Evolutionary conservation across 352 stramenopile species (phyloP), one percentile per base, ranked within the genome.

Genomic region (Blastocystis sp.): DNA sequence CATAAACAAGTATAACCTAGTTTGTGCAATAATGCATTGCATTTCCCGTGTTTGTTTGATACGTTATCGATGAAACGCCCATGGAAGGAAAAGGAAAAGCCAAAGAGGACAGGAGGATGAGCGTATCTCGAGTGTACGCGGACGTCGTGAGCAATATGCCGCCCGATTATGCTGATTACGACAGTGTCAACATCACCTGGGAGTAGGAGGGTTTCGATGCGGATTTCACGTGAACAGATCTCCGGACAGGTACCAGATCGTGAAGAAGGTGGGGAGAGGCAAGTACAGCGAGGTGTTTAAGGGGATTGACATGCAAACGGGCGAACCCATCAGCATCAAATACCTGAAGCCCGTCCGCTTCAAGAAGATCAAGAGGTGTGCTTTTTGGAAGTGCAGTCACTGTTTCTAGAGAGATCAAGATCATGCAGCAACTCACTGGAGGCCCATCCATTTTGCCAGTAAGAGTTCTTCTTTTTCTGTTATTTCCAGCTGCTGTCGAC

Each of bases 321-420:
- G 97, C 88, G 94, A 93, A 59, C 96, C 97, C 89, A 98, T 96
- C 90, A 96, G 98, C 23, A 97, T 99, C 89, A 99, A 99, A 92
- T 99, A 99, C 90, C 93, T 99, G 66, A 99, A 99, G 92, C 97
- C 97, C 23, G 97, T 99, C 28, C 99, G 99, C 93, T 99, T 99
- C 93, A 99, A 99, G 92, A 99, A 99, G 92, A 99, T 99, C 91
- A 34, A n/a, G 62, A 84, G 62, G 82, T 45, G 88, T n/a, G n/a
- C 28, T 1, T 21, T 53, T n/a, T 2, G 56, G 21, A 38, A 66
- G 23, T 14, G 28, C 59, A 53, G 61, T 41, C 41, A 52, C 60
- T 81, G 17, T 40, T 41, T 70, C 69, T 67, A 84, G 78, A 88
- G 95, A 98, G 90, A 99, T 99, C 91, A 99, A 99, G 92, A 99